Conservation (phyloP, 176 grass and related monocot species). For the sorghum (Sorghum bicolor) region Sorghum_bicolor_NCBIv3 NC_012872.2:73732001-73732500, state of each 20-base stretch:
- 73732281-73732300: conserved; percentile 88
- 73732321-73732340: conserved; percentile 83
- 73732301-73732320: conserved; percentile 93
- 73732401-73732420: not conserved
- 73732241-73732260: conserved; percentile 81
- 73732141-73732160: not conserved
- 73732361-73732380: conserved; percentile 65
- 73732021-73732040: too few species aligned
- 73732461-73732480: not conserved
- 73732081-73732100: too few species aligned
- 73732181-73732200: conserved; percentile 8
- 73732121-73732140: not conserved
- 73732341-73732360: conserved; percentile 83
- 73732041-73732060: not conserved
- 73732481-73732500: not conserved
- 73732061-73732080: too few species aligned
- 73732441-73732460: not conserved
- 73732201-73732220: conserved; percentile 81
- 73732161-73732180: not conserved
- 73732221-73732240: conserved; percentile 89
- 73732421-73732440: not conserved
- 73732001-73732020: too few species aligned
- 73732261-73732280: conserved; percentile 53
- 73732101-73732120: not conserved
- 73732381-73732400: not conserved